These are phyloP conservation scores for Suillus luteus DNA, from an alignment of 768 basidiomycete species.

Conservation along the genomic window DNA sequence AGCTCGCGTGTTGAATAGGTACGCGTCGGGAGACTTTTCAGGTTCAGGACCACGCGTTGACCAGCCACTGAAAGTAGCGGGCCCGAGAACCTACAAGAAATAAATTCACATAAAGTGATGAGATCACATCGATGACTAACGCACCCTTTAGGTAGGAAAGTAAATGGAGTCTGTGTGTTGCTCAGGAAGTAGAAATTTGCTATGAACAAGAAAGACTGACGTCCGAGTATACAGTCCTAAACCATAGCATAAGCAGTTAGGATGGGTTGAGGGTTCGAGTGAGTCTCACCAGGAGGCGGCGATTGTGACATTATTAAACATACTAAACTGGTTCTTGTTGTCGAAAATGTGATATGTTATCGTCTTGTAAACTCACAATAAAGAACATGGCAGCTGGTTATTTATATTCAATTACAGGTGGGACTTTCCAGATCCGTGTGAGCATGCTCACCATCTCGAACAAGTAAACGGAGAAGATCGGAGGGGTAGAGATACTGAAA, in stretches of 20 bases:
- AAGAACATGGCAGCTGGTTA: conserved; percentile 13
- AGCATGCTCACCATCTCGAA: conserved; percentile 27
- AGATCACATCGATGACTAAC: not conserved
- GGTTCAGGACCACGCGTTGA: conserved; percentile 29
- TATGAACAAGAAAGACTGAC: conserved; percentile 8
- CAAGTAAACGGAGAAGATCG: conserved; percentile 19
- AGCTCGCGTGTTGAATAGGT: conserved; percentile 17
- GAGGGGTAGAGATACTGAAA: conserved; percentile 7
- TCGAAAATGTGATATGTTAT: not conserved
- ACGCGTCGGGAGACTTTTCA: conserved; percentile 13
- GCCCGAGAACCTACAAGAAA: conserved; percentile 12
- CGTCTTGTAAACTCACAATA: not conserved
- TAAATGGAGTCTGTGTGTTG: conserved; percentile 5
- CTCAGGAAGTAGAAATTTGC: not conserved
- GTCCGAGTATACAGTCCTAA: conserved; percentile 5
- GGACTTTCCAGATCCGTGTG: not conserved
- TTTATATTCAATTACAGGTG: not conserved
- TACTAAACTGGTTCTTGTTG: conserved; percentile 10
- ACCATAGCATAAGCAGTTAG: not conserved
- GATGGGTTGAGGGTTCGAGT: not conserved
- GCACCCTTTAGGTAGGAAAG: conserved; percentile 8
- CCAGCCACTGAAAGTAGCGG: conserved; percentile 23
- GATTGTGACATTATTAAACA: conserved; percentile 6
- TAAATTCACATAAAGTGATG: not conserved
- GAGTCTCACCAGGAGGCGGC: conserved; percentile 12